Base-by-base conservation (phyloP, 2,329 filamentous ascomycete species). In the Thelonectria olida region DNA sequence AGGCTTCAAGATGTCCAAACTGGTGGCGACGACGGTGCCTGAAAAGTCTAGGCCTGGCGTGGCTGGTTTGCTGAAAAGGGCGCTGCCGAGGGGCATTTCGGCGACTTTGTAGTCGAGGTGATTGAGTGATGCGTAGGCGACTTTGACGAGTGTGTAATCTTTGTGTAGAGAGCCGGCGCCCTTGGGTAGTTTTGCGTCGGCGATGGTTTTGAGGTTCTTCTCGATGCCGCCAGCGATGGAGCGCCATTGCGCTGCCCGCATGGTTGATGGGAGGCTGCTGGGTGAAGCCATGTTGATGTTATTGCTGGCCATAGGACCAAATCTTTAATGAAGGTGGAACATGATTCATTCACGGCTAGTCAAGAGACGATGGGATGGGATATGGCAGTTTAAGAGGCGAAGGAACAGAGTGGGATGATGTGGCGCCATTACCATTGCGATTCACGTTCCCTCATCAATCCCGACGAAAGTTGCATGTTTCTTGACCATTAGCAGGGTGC, bases 11-110 rank as follows among this genome's bases (percentile, higher is more conserved):
- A n/a, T 31, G 1, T 6, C 1, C 0, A 60, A 3, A 0, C 56
- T 57, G 0, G 54, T 67, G 1, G 62, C 48, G 0, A 66, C 36
- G 2, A 70, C 51, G 0, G 60, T 67, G 1, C 68, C 68, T 0
- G 67, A 64, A n/a, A 66, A 68, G 47, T 70, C 67, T 0, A 68
- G 52, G 0, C 66, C 66, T 5, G 66, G 64, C 0, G 62, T 68
- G 2, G 34, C 62, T 0, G 64, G 67, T 1, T 65, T 68, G 0
- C 36, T 47, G 27, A 67, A 65, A 0, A 67, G 10, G 0, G 47
- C 42, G 20, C 34, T 62, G 2, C 51, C 51, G 0, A 67, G 22
- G 3, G 67, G 64, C 64, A 69, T 67, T 0, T 69, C 67, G 0
- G 64, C 64, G 1, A 65, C 12, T 10, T 66, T 69, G 17, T 66